Base-by-base conservation (phyloP, 2,329 filamentous ascomycete species). In the Apiospora arundinis region DNA sequence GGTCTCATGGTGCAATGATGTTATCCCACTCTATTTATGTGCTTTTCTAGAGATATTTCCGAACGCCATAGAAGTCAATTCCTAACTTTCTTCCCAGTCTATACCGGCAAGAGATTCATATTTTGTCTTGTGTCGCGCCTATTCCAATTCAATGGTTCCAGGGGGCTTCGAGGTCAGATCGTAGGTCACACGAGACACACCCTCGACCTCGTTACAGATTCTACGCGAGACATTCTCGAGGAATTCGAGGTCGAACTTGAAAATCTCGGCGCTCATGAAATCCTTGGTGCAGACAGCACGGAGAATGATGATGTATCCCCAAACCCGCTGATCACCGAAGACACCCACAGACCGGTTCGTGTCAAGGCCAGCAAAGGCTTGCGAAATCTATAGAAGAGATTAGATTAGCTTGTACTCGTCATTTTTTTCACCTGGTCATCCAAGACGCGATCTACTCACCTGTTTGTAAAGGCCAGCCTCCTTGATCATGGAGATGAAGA, bases 401-500 rank as follows among this genome's bases (percentile, higher is more conserved):
- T 1, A 18, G 4, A 16, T 45, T 45, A 16, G 42, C 32, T 32
- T 32, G 32, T 6, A 32, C 32, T 32, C 32, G 32, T n/a, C 32
- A 32, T 45, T 14, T 45, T 44, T 45, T 45, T 16, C 14, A 14
- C 14, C 14, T 71, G 70, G 37, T 14, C 3, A 32, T 60, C 14
- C 45, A 2, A 44, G 45, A 40, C 40, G 6, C 14, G 18, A 8
- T 9, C 44, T 14, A 73, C 79, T 69, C 42, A 81, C 80, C 76
- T 95, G 81, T 71, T 92, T 82, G 80, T 95, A 95, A 28, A 95
- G 81, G 14, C 92, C 93, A 0, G 92, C 92, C 70, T 89, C 88
- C 77, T 85, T 86, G 82, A 95, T 95, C 87, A 92, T 91, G 73
- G 87, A 86, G 75, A 95, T 94, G 83, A 93, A 95, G 78, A 95